A percentile compares a stretch with the other conserved stretches of the same genome.
Evolutionary conservation across 2,329 filamentous ascomycete species (phyloP).

Genomic region (Neurospora sp.): DNA sequence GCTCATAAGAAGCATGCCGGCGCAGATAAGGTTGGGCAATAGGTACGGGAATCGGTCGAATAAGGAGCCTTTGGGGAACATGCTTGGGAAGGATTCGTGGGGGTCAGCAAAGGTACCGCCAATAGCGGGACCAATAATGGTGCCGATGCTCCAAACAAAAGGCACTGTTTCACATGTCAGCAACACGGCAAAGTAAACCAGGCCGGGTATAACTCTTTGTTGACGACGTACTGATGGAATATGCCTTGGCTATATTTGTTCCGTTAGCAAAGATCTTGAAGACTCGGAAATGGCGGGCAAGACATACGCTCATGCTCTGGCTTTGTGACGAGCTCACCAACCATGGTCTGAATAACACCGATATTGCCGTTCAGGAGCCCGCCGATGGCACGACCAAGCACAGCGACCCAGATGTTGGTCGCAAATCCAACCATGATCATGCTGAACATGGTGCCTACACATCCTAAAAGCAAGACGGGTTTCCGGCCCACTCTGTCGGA

Average conservation of each 20-base stretch:
- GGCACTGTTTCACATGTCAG: constrained; percentile 45
- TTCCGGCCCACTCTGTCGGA: constrained; percentile 80
- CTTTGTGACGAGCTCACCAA: constrained; percentile 74
- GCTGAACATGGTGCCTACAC: constrained; percentile 71
- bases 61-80: constrained; percentile 57
- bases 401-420: constrained; percentile 72
- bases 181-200: neutral
- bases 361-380: constrained; percentile 87
- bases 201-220: neutral
- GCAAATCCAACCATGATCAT: constrained; percentile 78
- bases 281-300: neutral
- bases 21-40: constrained; percentile 81
- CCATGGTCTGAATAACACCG: constrained; percentile 86
- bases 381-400: constrained; percentile 65
- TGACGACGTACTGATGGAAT: constrained; percentile 52
- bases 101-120: constrained; percentile 82
- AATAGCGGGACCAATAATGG: constrained; percentile 79
- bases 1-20: constrained; percentile 64
- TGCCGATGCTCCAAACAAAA: constrained; percentile 86
- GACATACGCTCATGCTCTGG: constrained; percentile 76
- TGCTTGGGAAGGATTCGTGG: constrained; percentile 58
- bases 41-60: constrained; percentile 79
- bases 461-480: constrained; percentile 73
- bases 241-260: constrained; percentile 57
- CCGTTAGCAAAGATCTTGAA: constrained; percentile 9